Evolutionary conservation across 768 basidiomycete genomes (phyloP).

Genomic region (Lactifluus hygrophoroides): DNA sequence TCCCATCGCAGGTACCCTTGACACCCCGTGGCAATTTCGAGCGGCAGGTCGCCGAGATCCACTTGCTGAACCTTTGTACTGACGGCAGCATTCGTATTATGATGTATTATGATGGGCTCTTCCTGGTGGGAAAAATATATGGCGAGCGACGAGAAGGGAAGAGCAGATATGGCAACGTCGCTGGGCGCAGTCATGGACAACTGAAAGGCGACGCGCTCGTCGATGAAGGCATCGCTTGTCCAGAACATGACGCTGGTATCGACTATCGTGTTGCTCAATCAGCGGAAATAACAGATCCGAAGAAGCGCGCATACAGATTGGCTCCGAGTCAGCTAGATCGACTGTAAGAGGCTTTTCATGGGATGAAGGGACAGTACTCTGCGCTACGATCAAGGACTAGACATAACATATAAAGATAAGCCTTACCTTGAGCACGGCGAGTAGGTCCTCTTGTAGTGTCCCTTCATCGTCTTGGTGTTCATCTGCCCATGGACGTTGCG

Average conservation of each 20-base stretch:
- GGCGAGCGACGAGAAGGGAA: conserved; percentile 54
- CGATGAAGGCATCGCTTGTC: conserved; percentile 50
- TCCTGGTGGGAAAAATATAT: conserved; percentile 49
- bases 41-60: conserved; percentile 36
- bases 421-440: conserved; percentile 63
- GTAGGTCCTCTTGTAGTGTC: conserved; percentile 57
- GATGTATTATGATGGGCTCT: conserved; percentile 44
- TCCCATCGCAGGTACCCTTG: conserved; percentile 50
- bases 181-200: conserved; percentile 49
- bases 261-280: conserved; percentile 37
- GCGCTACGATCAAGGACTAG: neutral
- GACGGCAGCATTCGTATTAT: conserved; percentile 24
- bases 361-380: conserved; percentile 66
- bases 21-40: conserved; percentile 21
- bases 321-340: conserved; percentile 53
- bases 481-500: conserved; percentile 25
- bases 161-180: conserved; percentile 38
- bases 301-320: conserved; percentile 44
- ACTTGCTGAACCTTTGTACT: conserved; percentile 33
- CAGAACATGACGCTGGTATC: conserved; percentile 64
- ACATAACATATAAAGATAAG: neutral
- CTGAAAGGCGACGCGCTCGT: conserved; percentile 65
- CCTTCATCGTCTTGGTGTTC: conserved; percentile 39
- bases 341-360: conserved; percentile 50
- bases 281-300: conserved; percentile 10